Conservation (phyloP, 192 early-diverging fungal genomes). For the Umbelopsis ramanniana region DNA sequence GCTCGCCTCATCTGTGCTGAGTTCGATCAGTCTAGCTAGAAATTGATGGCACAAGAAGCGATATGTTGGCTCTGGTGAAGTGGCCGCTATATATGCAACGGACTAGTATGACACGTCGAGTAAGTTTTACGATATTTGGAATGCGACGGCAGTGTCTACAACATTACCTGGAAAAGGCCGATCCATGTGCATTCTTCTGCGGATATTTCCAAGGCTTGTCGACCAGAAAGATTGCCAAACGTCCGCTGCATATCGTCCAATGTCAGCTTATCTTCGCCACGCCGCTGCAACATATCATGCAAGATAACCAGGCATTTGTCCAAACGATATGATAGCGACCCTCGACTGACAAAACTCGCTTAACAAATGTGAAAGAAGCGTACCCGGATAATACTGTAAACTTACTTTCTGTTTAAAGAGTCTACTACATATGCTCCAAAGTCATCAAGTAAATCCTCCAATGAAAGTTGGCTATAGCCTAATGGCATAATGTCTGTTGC, state of each 20-base stretch:
- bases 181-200: background rate
- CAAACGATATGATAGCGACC: background rate
- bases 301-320: constrained; percentile 1
- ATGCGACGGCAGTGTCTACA: no score
- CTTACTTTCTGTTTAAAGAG: background rate
- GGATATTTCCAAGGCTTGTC: background rate
- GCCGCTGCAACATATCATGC: background rate
- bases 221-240: background rate
- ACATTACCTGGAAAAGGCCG: background rate
- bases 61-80: background rate
- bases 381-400: background rate
- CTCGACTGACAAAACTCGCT: background rate
- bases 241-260: background rate
- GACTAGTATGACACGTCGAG: background rate
- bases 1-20: background rate
- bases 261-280: background rate
- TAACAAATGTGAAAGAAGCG: background rate
- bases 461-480: background rate
- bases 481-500: background rate
- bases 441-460: background rate
- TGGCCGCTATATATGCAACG: background rate
- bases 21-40: background rate
- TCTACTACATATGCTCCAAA: background rate
- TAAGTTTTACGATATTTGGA: background rate
- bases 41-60: background rate